Evolutionary conservation across 2,329 filamentous ascomycete species (phyloP).

Genomic region (Raffaelea arxii): DNA sequence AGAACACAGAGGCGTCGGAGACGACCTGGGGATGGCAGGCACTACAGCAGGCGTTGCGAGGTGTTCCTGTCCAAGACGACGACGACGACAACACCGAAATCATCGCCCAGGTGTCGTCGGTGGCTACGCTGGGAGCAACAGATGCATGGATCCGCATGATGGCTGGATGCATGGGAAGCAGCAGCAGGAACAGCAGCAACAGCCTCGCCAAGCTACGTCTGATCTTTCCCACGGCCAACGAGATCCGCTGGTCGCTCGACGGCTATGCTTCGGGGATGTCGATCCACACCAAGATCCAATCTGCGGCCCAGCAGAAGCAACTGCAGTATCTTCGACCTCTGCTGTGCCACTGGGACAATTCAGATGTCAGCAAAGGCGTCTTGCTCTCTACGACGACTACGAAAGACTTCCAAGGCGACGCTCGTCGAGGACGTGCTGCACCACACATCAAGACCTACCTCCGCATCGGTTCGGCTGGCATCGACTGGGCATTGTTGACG

Average conservation of each 20-base stretch:
- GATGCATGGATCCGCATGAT: constrained; percentile 54
- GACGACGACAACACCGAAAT: constrained; percentile 32
- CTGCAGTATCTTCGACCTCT: constrained; percentile 60
- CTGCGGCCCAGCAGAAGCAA: constrained; percentile 61
- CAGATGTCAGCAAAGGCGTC: constrained; percentile 35
- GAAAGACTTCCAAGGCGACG: constrained; percentile 29
- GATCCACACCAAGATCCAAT: constrained; percentile 73
- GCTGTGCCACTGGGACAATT: constrained; percentile 67
- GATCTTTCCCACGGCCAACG: constrained; percentile 71
- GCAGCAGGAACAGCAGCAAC: not conserved
- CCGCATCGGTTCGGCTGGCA: constrained; percentile 36
- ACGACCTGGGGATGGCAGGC: constrained; percentile 72
- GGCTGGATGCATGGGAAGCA: constrained; percentile 1
- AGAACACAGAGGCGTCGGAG: constrained; percentile 9
- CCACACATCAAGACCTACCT: constrained; percentile 90
- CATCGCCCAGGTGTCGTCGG: constrained; percentile 64
- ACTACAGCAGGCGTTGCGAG: constrained; percentile 48
- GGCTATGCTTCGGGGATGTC: constrained; percentile 70
- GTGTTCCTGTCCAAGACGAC: constrained; percentile 34
- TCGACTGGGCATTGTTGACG: constrained; percentile 80
- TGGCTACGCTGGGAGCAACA: constrained; percentile 64
- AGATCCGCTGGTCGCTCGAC: constrained; percentile 66
- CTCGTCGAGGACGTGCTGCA: constrained; percentile 58
- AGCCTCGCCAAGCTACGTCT: constrained; percentile 50
- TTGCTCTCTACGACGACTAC: too few species aligned